phyloP scores from a whole-genome alignment of 1,284 basidiomycete genomes.

The Gomphus bonarii region DNA sequence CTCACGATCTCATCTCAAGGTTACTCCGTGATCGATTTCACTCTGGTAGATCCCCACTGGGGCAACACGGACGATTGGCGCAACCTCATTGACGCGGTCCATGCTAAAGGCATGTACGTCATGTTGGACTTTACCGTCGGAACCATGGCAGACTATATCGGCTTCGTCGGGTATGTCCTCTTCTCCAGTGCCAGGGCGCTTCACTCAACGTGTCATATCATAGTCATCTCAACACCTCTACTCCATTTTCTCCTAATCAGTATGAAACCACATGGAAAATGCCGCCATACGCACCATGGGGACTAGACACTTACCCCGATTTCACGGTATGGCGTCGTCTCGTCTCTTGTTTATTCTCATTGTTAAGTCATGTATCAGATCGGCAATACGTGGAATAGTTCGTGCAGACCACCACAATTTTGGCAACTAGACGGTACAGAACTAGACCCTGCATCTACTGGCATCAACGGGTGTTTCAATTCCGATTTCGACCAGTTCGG shows the following conservation, averaged over 20 bases:
- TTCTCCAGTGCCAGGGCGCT: neutral
- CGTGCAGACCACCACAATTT: conserved; percentile 68
- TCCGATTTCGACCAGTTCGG: conserved; percentile 91
- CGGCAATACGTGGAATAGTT: conserved; percentile 55
- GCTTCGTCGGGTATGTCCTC: conserved; percentile 59
- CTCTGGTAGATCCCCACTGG: conserved; percentile 84
- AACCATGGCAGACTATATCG: conserved; percentile 82
- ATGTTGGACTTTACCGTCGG: conserved; percentile 90
- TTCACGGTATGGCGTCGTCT: conserved; percentile 43
- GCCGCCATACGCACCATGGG: conserved; percentile 73
- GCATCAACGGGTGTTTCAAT: conserved; percentile 52
- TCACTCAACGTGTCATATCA: neutral
- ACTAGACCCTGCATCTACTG: conserved; percentile 38
- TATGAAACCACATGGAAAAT: conserved; percentile 70
- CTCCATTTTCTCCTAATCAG: conserved; percentile 70
- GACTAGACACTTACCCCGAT: conserved; percentile 73
- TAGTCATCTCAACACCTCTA: conserved; percentile 68
- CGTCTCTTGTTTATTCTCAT: neutral
- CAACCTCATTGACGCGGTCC: conserved; percentile 61
- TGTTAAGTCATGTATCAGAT: conserved; percentile 30
- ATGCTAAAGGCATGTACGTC: conserved; percentile 76
- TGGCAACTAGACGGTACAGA: conserved; percentile 67
- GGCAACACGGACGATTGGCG: conserved; percentile 76
- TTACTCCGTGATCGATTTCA: conserved; percentile 87
- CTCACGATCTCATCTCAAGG: conserved; percentile 31